Evolutionary conservation across 495 filamentous ascomycete species (phyloP).

Genomic region (Pseudevernia furfuracea): DNA sequence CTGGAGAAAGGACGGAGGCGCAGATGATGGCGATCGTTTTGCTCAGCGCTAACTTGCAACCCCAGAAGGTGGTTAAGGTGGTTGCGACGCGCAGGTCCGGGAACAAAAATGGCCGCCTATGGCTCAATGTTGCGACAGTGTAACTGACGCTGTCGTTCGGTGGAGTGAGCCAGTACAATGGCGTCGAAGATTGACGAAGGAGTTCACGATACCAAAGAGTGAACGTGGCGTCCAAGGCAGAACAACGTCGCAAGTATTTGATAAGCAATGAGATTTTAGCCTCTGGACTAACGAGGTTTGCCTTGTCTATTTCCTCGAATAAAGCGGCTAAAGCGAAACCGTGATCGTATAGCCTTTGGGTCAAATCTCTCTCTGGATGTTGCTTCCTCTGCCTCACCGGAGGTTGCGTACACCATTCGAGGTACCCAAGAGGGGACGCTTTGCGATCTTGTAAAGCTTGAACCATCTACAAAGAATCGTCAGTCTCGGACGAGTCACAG

Average conservation of each 20-base stretch:
- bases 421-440: neutral
- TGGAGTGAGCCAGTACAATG: conserved; percentile 4
- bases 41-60: neutral
- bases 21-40: neutral
- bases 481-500: neutral
- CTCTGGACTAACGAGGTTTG: neutral
- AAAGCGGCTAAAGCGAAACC: conserved; percentile 5
- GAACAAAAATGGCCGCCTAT: neutral
- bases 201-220: neutral
- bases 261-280: neutral
- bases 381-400: neutral
- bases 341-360: conserved; percentile 1
- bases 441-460: neutral
- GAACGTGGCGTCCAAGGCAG: conserved; percentile 4
- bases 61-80: neutral
- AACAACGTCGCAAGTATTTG: conserved; percentile 1
- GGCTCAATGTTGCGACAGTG: neutral
- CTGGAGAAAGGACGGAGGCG: neutral
- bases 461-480: neutral
- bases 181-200: neutral
- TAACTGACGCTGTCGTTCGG: neutral
- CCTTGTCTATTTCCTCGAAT: neutral
- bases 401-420: neutral
- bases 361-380: neutral
- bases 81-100: neutral